Conservation (phyloP, 345 rosid genomes). For the Barbarea vulgaris region DNA sequence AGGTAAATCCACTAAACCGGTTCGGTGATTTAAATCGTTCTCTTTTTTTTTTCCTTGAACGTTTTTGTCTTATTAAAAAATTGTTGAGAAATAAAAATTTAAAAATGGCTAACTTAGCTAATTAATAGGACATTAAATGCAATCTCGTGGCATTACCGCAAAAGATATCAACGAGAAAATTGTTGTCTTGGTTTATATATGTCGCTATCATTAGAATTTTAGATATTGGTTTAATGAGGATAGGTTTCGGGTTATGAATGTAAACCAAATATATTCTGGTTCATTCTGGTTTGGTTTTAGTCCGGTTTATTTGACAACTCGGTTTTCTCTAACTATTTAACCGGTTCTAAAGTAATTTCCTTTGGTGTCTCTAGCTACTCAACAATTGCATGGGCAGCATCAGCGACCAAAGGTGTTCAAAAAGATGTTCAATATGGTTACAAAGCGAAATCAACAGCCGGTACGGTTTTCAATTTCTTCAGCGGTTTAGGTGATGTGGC, state of each 20-base stretch:
- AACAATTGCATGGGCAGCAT: constrained; percentile 78
- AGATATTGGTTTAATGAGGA: neutral
- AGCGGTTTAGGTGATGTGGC: constrained; percentile 83
- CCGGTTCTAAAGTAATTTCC: neutral
- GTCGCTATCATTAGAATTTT: neutral
- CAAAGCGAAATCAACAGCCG: constrained; percentile 48
- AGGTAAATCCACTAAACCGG: constrained; percentile 45
- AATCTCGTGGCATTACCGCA: no score
- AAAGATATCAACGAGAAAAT: no score
- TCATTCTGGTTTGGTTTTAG: neutral
- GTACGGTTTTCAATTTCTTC: constrained; percentile 63
- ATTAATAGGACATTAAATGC: no score
- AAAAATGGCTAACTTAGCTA: no score
- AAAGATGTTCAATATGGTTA: constrained; percentile 52
- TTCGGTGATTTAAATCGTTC: neutral
- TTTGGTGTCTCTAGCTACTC: constrained; percentile 54
- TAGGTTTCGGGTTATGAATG: neutral
- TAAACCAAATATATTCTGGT: neutral
- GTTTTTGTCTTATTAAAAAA: no score
- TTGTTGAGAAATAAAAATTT: no score
- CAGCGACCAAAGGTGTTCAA: constrained; percentile 62
- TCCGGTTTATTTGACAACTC: neutral
- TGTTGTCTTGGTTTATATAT: neutral
- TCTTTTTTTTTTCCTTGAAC: no score
- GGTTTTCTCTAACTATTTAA: neutral